phyloP scores from a whole-genome alignment of 2,329 filamentous ascomycete genomes.

The Ceratocystis ficicola region DNA sequence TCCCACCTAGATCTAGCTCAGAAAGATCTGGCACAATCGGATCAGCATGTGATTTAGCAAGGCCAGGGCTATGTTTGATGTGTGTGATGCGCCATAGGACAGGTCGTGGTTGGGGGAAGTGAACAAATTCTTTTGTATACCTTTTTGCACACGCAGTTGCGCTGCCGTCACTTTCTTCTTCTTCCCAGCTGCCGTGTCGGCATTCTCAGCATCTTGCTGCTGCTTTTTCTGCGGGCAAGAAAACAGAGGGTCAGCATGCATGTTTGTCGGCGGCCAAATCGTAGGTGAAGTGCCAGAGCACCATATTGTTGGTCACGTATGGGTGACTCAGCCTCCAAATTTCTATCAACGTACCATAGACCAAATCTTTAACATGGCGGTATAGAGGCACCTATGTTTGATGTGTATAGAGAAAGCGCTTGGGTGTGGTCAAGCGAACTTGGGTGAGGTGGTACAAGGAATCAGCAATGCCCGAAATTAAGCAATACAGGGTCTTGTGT shows the following conservation, averaged over 20 bases:
- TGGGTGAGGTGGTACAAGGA: not conserved
- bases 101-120: not conserved
- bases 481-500: not conserved
- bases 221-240: slow-evolving; percentile 66
- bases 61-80: not conserved
- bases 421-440: not conserved
- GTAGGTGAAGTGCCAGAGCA: slow-evolving; percentile 22
- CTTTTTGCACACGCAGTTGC: slow-evolving; percentile 90
- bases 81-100: not conserved
- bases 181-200: slow-evolving; percentile 60
- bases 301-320: no score
- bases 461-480: not conserved
- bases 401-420: not conserved
- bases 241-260: not conserved
- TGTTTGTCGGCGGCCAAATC: not conserved
- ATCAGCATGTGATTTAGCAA: slow-evolving; percentile 11
- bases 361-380: slow-evolving; percentile 92
- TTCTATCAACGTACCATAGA: slow-evolving; percentile 60
- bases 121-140: slow-evolving; percentile 35
- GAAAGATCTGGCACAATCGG: slow-evolving; percentile 50
- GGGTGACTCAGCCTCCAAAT: not conserved
- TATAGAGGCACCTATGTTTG: not conserved
- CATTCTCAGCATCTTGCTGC: slow-evolving; percentile 86
- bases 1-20: slow-evolving; percentile 64
- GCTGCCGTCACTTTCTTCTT: slow-evolving; percentile 99